Evolutionary conservation across 805 yeast genomes (phyloP), one percentile per base, ranked within the genome.

Genomic region (Zygoascus bituminiphila): DNA sequence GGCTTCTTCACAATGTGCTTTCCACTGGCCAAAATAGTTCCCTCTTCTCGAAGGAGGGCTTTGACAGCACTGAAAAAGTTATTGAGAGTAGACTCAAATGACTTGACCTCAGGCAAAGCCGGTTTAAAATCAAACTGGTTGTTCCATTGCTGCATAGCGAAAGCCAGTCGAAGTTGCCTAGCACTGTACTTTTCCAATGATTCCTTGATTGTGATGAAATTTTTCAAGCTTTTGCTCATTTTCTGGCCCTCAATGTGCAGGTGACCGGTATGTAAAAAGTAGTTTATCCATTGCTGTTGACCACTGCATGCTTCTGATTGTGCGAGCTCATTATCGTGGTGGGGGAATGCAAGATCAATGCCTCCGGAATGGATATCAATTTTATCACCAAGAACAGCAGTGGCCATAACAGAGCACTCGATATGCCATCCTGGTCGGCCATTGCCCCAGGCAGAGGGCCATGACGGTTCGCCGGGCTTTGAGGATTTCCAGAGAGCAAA

Each of bases 361-460:
- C 98, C 98, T 50, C 98, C 98, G 15, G 95, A 82, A 64, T 93
- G 98, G 56, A 93, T 87, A 66, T 93, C 98, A 76, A 93, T 84
- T 51, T 75, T 74, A 19, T 77, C 67, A 4, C 98, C 98, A 35
- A 85, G 75, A 42, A 89, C 76, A 57, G 88, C 95, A 46, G 88
- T 77, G 1, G 98, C 98, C 98, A 93, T 93, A 19, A 93, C 98
- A 7, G 97, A 88, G 75, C 98, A 93, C 69, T 93, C 98, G 65
- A 93, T 93, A 65, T 93, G 98, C 98, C 98, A 93, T 3, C 98
- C 98, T 12, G 98, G 98, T 65, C 98, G 82, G 46, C 98, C 98
- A 51, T 73, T 73, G 22, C 98, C 98, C 98, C 98, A 93, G 23
- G 91, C 89, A 1, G 96, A 87, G 5, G 74, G 77, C 98, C 98